Evolutionary conservation across 257 asterid species (phyloP), one percentile per base, ranked within the genome.

Genomic region (Petunia axillaris): DNA sequence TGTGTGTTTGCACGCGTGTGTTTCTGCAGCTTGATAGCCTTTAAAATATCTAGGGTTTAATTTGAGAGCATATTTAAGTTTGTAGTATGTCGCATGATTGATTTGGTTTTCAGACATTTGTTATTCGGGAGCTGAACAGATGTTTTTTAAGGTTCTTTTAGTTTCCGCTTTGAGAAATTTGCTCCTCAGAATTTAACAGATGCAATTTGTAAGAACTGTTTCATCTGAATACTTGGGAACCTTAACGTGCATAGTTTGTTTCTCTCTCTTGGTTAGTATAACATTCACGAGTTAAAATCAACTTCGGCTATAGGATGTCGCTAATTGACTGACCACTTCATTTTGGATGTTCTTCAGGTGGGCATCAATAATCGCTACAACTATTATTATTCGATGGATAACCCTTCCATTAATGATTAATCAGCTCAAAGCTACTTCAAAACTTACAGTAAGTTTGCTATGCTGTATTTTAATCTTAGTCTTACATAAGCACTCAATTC

Each of bases 381-480:
- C 98, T 6, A 5, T 93, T 81, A 13, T 93, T 83, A 93, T 95
- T 82, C 96, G 97, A 35, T 25, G 52, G 44, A 0, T 88, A 65
- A 89, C 92, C 76, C 58, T 92, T 85, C 99, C 99, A 9, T 74
- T 95, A 75, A 76, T 89, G 84, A 80, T 95, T 63, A 83, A 92
- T 89, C 96, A 91, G 85, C 83, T 95, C 83, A 95, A 92, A 89
- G 82, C 97, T 63, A 89, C 95, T 68, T 64, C 98, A 59, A 92
- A 88, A 84, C 88, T 93, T 13, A 80, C 94, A 7, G 99, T 93
- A 88, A 89, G 99, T 83, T 46, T 13, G 46, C 58, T 78, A 1
- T 16, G 11, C 2, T 78, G 73, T 52, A 16, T 46, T 63, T 53
- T 60, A n/a, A 65, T 44, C 11, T 78, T 53, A 25, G 57, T 44